Conservation (phyloP, 306 rosid species). For the Pachyrhizus erosus region DNA sequence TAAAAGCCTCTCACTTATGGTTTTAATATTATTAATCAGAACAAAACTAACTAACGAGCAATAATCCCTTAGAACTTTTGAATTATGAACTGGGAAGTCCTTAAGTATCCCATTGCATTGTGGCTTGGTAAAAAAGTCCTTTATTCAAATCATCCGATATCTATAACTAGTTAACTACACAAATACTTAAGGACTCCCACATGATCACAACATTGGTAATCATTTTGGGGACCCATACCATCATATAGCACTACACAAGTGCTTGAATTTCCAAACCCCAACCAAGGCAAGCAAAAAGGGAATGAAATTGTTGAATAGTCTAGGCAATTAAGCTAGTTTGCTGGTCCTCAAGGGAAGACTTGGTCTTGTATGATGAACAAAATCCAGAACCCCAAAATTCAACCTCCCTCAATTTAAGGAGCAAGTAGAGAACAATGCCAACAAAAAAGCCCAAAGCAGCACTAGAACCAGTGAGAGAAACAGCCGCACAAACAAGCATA, state of each 20-base stretch:
- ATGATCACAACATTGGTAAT: slow-evolving; percentile 13
- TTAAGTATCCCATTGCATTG: neutral
- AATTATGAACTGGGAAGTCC: neutral
- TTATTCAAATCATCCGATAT: neutral
- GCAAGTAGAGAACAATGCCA: slow-evolving; percentile 66
- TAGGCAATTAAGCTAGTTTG: slow-evolving; percentile 45
- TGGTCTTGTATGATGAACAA: slow-evolving; percentile 1
- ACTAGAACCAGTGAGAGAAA: slow-evolving; percentile 76
- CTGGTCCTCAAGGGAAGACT: slow-evolving; percentile 43
- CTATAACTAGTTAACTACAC: neutral
- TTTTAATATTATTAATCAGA: too few relatives aligned
- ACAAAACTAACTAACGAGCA: too few relatives aligned
- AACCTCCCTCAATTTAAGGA: slow-evolving; percentile 68
- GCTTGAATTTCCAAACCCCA: too few relatives aligned
- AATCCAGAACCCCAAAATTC: slow-evolving; percentile 46
- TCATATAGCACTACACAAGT: too few relatives aligned
- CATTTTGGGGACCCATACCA: neutral
- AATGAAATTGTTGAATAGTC: neutral
- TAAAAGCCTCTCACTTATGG: too few relatives aligned
- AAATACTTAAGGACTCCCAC: neutral
- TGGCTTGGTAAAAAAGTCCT: neutral
- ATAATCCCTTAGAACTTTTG: too few relatives aligned
- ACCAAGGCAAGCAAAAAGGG: neutral
- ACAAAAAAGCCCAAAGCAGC: slow-evolving; percentile 79
- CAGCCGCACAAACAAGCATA: slow-evolving; percentile 83